A percentile compares a stretch with the other conserved stretches of the same genome.
These are phyloP conservation scores for Clathrospora elynae DNA, from an alignment of 2,329 filamentous ascomycete species.

Conservation along the genomic window DNA sequence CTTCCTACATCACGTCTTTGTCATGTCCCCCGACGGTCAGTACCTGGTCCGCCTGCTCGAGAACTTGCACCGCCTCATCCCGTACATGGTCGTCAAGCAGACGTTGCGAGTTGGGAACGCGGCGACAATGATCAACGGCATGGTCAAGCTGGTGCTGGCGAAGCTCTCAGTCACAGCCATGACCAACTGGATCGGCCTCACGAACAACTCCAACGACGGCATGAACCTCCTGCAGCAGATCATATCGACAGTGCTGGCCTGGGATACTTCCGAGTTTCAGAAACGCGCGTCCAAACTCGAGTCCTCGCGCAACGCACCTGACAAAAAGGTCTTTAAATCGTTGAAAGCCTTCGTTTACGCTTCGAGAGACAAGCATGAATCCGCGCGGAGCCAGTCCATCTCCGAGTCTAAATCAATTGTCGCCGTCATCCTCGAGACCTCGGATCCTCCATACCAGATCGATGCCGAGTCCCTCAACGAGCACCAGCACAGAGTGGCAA, in stretches of 20 bases:
- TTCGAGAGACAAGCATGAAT: slow-evolving; percentile 62
- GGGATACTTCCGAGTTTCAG: slow-evolving; percentile 73
- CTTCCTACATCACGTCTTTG: slow-evolving; percentile 73
- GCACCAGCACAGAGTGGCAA: slow-evolving; percentile 65
- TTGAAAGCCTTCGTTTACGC: slow-evolving; percentile 64
- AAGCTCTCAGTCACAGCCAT: slow-evolving; percentile 75
- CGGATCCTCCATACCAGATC: slow-evolving; percentile 49
- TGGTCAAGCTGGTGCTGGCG: slow-evolving; percentile 74
- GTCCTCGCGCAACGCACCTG: slow-evolving; percentile 62
- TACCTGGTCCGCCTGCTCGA: slow-evolving; percentile 73
- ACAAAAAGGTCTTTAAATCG: slow-evolving; percentile 64
- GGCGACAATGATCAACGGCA: slow-evolving; percentile 78
- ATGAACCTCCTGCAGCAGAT: slow-evolving; percentile 82
- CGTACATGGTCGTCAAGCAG: slow-evolving; percentile 73
- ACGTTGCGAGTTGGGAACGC: slow-evolving; percentile 78
- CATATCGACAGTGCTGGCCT: slow-evolving; percentile 72
- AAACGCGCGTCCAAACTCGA: slow-evolving; percentile 69
- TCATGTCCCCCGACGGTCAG: slow-evolving; percentile 75
- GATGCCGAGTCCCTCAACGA: slow-evolving; percentile 58
- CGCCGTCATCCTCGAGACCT: slow-evolving; percentile 64
- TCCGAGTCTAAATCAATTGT: slow-evolving; percentile 66
- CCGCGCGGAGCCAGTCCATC: slow-evolving; percentile 62
- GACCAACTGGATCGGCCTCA: slow-evolving; percentile 80
- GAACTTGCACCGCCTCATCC: slow-evolving; percentile 71
- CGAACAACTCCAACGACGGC: slow-evolving; percentile 72